Evolutionary conservation across 208 protist species (phyloP), one percentile per base, ranked within the genome.

Genomic region (Herpetomonas samuelpessoai): DNA sequence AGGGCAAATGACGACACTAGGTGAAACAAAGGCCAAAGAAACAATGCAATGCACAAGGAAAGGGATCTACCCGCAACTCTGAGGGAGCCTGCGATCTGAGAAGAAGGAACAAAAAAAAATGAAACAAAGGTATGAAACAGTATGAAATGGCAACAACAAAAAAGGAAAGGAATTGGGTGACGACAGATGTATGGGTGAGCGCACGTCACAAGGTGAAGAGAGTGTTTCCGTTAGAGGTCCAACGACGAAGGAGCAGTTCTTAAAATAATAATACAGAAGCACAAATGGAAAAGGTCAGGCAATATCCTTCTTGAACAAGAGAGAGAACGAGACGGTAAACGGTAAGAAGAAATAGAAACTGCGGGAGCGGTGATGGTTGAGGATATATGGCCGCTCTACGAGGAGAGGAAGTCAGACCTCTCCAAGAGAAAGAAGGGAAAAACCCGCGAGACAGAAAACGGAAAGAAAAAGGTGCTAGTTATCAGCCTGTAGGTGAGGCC

Each of bases 141-240:
- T 57, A 21, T 56, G 28, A 51, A 62, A 41, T n/a, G 24, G 18
- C 10, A 57, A 59, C 4, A 59, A 59, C 35, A 47, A 60, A 60
- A 22, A 49, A 49, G 27, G 25, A 31, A 9, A 22, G 44, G 25
- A 57, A 57, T 38, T 21, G 10, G 2, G 35, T 41, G 18, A 18
- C n/a, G n/a, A n/a, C n/a, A n/a, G n/a, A n/a, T n/a, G n/a, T n/a
- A n/a, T n/a, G n/a, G n/a, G n/a, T n/a, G n/a, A n/a, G n/a, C n/a
- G n/a, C n/a, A n/a, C n/a, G n/a, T n/a, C n/a, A n/a, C n/a, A n/a
- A n/a, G n/a, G n/a, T n/a, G n/a, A n/a, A n/a, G n/a, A n/a, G n/a
- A n/a, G n/a, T n/a, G n/a, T n/a, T n/a, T n/a, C n/a, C n/a, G n/a
- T n/a, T n/a, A n/a, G n/a, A n/a, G n/a, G n/a, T n/a, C n/a, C n/a